Conservation (phyloP, 2,329 filamentous ascomycete species). For the Trichoderma endophyticum region DNA sequence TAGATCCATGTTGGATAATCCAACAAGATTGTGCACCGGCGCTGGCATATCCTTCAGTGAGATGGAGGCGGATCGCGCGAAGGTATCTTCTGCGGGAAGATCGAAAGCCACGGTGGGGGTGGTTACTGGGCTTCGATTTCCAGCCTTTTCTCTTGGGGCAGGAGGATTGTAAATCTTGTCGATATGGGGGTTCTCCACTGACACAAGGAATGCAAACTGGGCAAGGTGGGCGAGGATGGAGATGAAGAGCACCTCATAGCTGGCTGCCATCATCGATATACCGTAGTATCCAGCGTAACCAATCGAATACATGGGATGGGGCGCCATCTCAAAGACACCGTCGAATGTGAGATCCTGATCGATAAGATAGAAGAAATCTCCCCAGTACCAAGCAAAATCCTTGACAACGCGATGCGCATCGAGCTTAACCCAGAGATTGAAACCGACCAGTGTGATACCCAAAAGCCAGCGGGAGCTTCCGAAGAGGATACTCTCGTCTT, state of each 20-base stretch:
- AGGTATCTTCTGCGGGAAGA: constrained; percentile 24
- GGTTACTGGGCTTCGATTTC: constrained; percentile 32
- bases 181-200: constrained; percentile 96
- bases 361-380: constrained; percentile 97
- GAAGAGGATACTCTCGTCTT: constrained; percentile 66
- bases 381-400: constrained; percentile 99
- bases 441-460: constrained; percentile 76
- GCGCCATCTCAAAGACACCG: constrained; percentile 97
- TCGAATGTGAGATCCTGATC: constrained; percentile 98
- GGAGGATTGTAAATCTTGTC: constrained; percentile 96
- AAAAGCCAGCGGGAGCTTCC: constrained; percentile 72
- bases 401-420: constrained; percentile 97
- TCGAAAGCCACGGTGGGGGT: constrained; percentile 29
- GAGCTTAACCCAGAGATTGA: constrained; percentile 98
- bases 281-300: constrained; percentile 98
- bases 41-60: constrained; percentile 47
- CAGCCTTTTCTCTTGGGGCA: constrained; percentile 61
- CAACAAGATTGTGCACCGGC: constrained; percentile 79
- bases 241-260: constrained; percentile 95
- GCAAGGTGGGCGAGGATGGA: constrained; percentile 92
- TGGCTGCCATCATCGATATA: constrained; percentile 96
- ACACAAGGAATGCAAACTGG: constrained; percentile 87
- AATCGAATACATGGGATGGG: constrained; percentile 98
- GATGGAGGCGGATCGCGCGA: constrained; percentile 26
- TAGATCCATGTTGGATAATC: constrained; percentile 78